Conservation (phyloP, 2,329 filamentous ascomycete species). For the Monilinia vaccinii-corymbosi region DNA sequence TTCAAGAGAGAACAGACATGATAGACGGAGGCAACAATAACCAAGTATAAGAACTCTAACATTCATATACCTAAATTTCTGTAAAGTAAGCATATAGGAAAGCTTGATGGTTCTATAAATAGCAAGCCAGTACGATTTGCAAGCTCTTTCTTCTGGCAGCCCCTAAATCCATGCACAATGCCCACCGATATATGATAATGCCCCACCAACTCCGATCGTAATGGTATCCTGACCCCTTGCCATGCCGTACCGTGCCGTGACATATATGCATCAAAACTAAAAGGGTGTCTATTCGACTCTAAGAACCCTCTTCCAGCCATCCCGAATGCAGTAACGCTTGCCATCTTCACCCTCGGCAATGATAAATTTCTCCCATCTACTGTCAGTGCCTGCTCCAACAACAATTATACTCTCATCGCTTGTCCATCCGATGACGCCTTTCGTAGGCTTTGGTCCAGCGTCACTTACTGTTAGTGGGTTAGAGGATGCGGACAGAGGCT, state of each 20-base stretch:
- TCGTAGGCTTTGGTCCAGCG: slow-evolving; percentile 48
- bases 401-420: slow-evolving; percentile 66
- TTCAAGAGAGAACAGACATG: slow-evolving; percentile 11
- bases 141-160: background rate
- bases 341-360: slow-evolving; percentile 61
- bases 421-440: slow-evolving; percentile 80
- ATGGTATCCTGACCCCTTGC: slow-evolving; percentile 1
- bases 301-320: slow-evolving; percentile 78
- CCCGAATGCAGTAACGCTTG: slow-evolving; percentile 54
- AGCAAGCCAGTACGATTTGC: background rate
- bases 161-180: background rate
- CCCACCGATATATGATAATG: background rate
- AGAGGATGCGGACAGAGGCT: slow-evolving; percentile 55
- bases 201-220: slow-evolving; percentile 3
- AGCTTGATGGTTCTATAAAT: background rate
- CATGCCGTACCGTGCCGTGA: background rate
- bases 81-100: too few relatives aligned
- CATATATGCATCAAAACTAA: background rate
- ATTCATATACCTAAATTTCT: background rate
- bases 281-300: slow-evolving; percentile 26
- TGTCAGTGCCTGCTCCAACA: slow-evolving; percentile 69
- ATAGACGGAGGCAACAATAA: slow-evolving; percentile 12
- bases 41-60: background rate
- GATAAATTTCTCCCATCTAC: slow-evolving; percentile 80
- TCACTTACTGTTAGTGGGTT: slow-evolving; percentile 37